Base-by-base conservation (phyloP, 768 basidiomycete genomes). In the Cystoderma amianthinum region DNA sequence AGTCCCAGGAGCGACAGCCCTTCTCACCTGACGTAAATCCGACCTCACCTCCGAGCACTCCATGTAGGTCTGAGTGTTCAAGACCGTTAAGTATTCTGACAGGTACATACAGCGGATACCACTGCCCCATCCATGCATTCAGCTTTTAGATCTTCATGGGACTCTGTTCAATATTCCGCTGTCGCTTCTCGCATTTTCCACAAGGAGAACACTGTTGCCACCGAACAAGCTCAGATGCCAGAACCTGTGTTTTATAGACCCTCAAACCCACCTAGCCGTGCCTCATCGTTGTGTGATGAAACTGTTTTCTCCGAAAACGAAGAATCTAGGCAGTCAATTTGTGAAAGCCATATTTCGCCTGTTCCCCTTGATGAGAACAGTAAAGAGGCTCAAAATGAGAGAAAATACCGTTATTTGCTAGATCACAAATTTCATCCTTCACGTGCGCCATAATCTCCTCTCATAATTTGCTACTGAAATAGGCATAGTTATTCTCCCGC, bases 351-450 rank as follows among this genome's bases (percentile, higher is more conserved):
- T 45, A 57, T 62, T 15, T 68, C 68, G 3, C 67, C 65, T 2
- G 53, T 63, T 0, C 64, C 67, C 1, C 49, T 46, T 18, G 66
- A 74, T 36, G 62, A 65, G 13, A 45, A 47, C 4, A 52, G 64
- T n/a, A 54, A 63, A 12, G 67, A 74, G 35, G 57, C 64, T 32
- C 65, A 65, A 47, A 71, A 82, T 43, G 88, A 90, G 61, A 63
- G 78, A 45, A 67, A 76, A 44, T 91, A 89, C 55, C 64, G 87
- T 21, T 64, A 82, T 44, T 61, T 83, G 41, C 59, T 83, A 36
- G 71, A 67, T 32, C 88, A 90, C 46, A 66, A 73, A 18, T 89
- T 80, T 59, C 80, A 91, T 55, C 69, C 73, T 16, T 77, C 80
- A 11, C 52, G 85, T 86, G 51, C 49, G 82, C 62, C 5, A 2